Evolutionary conservation across 306 rosid species (phyloP).

Genomic region (Fragaria nilgerrensis): DNA sequence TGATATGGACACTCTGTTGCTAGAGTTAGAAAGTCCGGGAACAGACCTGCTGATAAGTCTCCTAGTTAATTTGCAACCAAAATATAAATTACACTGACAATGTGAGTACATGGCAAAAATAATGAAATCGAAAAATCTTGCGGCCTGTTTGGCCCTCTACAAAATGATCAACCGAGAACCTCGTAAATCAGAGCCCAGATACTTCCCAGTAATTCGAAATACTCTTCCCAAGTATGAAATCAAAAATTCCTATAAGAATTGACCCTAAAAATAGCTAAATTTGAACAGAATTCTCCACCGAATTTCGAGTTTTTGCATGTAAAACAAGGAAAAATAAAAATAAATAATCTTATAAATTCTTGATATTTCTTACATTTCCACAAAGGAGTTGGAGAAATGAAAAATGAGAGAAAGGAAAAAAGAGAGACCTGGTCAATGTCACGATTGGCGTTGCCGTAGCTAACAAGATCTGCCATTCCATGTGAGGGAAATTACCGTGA

Average conservation of each 20-base stretch:
- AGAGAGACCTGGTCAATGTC: conserved; percentile 68
- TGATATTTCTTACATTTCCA: background rate
- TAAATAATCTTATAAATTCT: background rate
- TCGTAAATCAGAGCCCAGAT: background rate
- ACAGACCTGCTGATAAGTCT: no score
- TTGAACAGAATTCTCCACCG: background rate
- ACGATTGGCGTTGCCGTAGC: conserved; percentile 92
- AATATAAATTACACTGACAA: background rate
- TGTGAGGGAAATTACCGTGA: conserved; percentile 62
- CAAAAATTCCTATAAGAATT: background rate
- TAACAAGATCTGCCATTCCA: conserved; percentile 99
- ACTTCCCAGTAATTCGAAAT: background rate
- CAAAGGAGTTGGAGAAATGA: background rate
- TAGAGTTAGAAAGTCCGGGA: no score
- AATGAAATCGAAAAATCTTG: background rate
- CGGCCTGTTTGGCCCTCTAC: background rate
- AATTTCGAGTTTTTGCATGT: background rate
- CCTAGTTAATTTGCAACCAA: no score
- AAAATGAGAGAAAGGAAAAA: conserved; percentile 3
- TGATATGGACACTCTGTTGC: no score
- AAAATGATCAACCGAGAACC: background rate
- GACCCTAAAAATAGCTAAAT: background rate
- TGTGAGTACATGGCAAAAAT: background rate
- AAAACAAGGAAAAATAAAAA: background rate
- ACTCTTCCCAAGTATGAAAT: background rate